Evolutionary conservation across 2,329 filamentous ascomycete species (phyloP).

Genomic region (Boeremia exigua): DNA sequence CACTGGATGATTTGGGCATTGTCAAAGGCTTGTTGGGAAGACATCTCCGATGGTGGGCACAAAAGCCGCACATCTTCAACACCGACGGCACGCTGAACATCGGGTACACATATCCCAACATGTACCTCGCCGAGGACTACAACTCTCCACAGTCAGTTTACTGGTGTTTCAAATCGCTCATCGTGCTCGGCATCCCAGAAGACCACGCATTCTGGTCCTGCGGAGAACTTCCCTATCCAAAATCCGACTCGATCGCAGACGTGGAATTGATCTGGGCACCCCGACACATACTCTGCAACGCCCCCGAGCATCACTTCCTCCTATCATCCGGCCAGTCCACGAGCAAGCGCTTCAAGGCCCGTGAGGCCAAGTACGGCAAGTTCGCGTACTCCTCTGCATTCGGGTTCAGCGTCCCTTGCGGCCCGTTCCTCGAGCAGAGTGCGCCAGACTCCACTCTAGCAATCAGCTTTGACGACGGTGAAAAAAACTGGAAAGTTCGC

Average conservation of each 20-base stretch:
- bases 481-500: conserved; percentile 23
- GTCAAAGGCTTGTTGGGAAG: conserved; percentile 56
- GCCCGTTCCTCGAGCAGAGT: conserved; percentile 40
- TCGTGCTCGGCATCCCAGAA: conserved; percentile 44
- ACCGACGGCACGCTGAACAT: conserved; percentile 56
- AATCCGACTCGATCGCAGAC: conserved; percentile 5
- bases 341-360: conserved; percentile 19
- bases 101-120: conserved; percentile 53
- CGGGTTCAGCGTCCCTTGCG: conserved; percentile 54
- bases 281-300: conserved; percentile 52
- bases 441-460: conserved; percentile 35
- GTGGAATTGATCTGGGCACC: conserved; percentile 31
- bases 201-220: conserved; percentile 53
- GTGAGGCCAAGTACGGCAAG: conserved; percentile 30
- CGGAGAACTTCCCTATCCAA: conserved; percentile 43
- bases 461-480: conserved; percentile 22
- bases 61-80: conserved; percentile 51
- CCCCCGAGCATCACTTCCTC: conserved; percentile 20
- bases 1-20: conserved; percentile 41
- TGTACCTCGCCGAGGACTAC: conserved; percentile 60
- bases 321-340: conserved; percentile 23
- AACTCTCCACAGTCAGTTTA: conserved; percentile 61
- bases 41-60: conserved; percentile 56
- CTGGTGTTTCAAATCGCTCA: conserved; percentile 58
- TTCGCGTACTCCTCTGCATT: conserved; percentile 54